Base-by-base conservation (phyloP, 208 protist genomes). In the Crithidia expoeki region DNA sequence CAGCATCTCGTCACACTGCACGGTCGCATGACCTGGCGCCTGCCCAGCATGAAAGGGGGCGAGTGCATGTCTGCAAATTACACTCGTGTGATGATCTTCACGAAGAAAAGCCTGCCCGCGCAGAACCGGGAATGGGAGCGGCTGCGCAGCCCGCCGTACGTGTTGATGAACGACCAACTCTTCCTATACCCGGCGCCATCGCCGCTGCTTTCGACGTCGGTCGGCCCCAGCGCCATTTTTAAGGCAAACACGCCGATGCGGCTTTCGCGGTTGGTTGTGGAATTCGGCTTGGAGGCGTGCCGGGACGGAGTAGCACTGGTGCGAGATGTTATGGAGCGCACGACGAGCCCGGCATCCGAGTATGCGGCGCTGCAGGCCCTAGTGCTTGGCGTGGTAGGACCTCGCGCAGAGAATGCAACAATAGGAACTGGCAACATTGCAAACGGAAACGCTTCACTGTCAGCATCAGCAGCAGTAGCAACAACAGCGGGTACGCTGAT, bases 251-350 rank as follows among this genome's bases (percentile, higher is more conserved):
- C 83, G 2, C 53, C 67, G 11, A 53, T 74, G 10, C 77, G 80
- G 2, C 70, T 92, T 12, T 66, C 78, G 27, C 79, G 86, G 9
- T 71, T 92, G 4, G 84, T 92, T 21, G 80, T 95, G 38, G 81
- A 92, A 74, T 94, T 86, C 36, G 90, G 90, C 11, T 65, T 95
- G 40, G 90, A 95, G 76, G 81, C 79, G 27, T 94, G 88, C 72
- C 34, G 27, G 0, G 88, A 94, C 57, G 86, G 86, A 36, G 73
- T 57, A 33, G 61, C 59, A 50, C 78, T 95, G 10, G 90, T 93
- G 62, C 69, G 68, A 11, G 74, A 80, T 25, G 88, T 95, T 23
- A 78, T 88, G 76, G 88, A 95, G 79, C 81, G 83, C 11, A 58
- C 76, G 49, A 84, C 67, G 14, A 91, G 84, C 42, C 82, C 86